Conservation (phyloP, 129 eudicot genomes). For the Ambrosia artemisiifolia region DNA sequence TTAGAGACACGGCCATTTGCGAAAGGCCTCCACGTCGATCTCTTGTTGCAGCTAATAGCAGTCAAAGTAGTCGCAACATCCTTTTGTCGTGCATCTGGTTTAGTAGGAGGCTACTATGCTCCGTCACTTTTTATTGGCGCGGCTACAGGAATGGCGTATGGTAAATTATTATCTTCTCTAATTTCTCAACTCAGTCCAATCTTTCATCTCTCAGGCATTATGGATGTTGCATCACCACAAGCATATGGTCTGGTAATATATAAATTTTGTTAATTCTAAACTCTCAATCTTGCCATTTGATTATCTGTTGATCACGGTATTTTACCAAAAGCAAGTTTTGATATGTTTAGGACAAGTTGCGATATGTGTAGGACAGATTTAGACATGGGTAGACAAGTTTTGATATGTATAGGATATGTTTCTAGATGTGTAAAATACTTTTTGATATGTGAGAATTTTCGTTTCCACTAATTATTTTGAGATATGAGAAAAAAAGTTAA, state of each 20-base stretch:
- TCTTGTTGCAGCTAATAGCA: conserved; percentile 70
- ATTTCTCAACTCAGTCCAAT: conserved; percentile 47
- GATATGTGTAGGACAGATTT: too few relatives aligned
- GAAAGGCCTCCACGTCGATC: conserved; percentile 61
- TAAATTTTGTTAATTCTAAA: neutral
- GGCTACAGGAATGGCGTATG: conserved; percentile 97
- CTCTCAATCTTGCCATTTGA: neutral
- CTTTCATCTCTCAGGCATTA: conserved; percentile 49
- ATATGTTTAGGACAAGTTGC: too few relatives aligned
- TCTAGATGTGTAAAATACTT: too few relatives aligned
- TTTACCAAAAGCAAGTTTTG: neutral
- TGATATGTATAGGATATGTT: too few relatives aligned
- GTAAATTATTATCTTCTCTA: conserved; percentile 55
- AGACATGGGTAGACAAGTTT: too few relatives aligned
- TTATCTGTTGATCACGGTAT: neutral
- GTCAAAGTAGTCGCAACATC: conserved; percentile 80
- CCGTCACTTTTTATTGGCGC: conserved; percentile 95
- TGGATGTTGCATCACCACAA: conserved; percentile 96
- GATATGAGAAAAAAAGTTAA: too few relatives aligned
- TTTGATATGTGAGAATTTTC: too few relatives aligned
- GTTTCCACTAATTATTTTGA: too few relatives aligned
- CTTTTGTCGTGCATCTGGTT: conserved; percentile 81
- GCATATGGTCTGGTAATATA: conserved; percentile 85
- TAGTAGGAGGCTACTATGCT: conserved; percentile 97
- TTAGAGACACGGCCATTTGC: conserved; percentile 75